Evolutionary conservation across 78 protist species (phyloP).

Genomic region (Bigelowiella natans): DNA sequence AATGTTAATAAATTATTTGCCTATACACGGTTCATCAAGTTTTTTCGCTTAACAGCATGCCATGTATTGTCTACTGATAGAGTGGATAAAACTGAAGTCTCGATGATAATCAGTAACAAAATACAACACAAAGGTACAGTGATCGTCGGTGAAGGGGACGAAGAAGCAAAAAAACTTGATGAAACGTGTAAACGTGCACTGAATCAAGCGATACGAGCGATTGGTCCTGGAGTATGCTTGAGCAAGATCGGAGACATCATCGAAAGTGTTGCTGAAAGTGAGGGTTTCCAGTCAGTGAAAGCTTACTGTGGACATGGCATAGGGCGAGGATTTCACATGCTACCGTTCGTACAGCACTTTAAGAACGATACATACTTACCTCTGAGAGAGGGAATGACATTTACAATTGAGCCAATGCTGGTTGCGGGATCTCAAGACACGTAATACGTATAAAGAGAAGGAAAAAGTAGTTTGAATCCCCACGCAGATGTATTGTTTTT

Average conservation of each 20-base stretch:
- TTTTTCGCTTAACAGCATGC: too few species aligned
- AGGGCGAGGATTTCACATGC: background rate
- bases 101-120: too few species aligned
- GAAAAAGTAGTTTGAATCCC: too few species aligned
- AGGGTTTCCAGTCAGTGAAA: background rate
- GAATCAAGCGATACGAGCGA: background rate
- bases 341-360: background rate
- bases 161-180: background rate
- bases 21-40: too few species aligned
- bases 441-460: too few species aligned
- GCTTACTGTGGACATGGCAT: background rate
- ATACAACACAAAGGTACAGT: too few species aligned
- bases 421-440: background rate
- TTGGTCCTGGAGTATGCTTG: background rate
- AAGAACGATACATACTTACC: background rate
- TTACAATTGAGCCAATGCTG: background rate
- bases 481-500: too few species aligned
- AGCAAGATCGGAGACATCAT: background rate
- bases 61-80: too few species aligned
- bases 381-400: background rate
- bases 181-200: background rate
- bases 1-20: too few species aligned
- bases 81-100: too few species aligned
- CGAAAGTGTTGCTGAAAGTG: background rate
- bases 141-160: background rate